A percentile compares a stretch with the other conserved stretches of the same genome.
Evolutionary conservation across 495 filamentous ascomycete species (phyloP).

Genomic region (Tuber indicum): DNA sequence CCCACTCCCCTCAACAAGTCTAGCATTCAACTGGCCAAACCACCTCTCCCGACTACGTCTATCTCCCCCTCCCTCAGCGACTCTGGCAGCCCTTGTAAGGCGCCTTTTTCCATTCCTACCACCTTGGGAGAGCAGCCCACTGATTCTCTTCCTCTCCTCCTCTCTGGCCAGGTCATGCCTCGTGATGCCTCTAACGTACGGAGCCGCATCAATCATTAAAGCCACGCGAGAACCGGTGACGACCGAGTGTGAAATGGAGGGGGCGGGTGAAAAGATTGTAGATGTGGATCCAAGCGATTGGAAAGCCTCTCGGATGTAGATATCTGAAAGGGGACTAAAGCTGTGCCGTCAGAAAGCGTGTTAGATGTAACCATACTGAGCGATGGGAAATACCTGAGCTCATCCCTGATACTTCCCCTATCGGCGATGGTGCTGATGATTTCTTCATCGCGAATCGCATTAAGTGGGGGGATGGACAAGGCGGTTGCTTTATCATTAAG

Average conservation of each 20-base stretch:
- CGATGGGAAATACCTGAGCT: conserved; percentile 15
- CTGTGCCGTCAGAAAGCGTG: conserved; percentile 14
- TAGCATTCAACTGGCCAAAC: conserved; percentile 55
- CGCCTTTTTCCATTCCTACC: conserved; percentile 56
- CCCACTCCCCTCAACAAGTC: conserved; percentile 26
- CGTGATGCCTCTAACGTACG: conserved; percentile 75
- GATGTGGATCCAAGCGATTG: conserved; percentile 45
- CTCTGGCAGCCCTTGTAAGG: conserved; percentile 71
- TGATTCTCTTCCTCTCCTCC: conserved; percentile 57
- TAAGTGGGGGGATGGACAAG: conserved; percentile 1
- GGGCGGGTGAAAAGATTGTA: conserved; percentile 43
- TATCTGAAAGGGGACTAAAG: conserved; percentile 43
- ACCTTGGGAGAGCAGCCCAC: conserved; percentile 53
- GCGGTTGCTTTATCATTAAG: conserved; percentile 25
- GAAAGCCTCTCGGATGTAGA: conserved; percentile 54
- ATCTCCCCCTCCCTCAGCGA: conserved; percentile 73
- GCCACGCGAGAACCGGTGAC: conserved; percentile 62
- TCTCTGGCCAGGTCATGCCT: conserved; percentile 64
- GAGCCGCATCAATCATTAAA: conserved; percentile 70
- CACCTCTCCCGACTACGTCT: conserved; percentile 72
- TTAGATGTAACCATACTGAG: conserved; percentile 5
- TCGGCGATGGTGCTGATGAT: conserved; percentile 27
- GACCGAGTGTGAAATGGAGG: conserved; percentile 51
- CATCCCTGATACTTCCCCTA: conserved; percentile 15
- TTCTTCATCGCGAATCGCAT: conserved; percentile 18